Conservation (phyloP, 495 filamentous ascomycete genomes). For the Bacidia rubella region DNA sequence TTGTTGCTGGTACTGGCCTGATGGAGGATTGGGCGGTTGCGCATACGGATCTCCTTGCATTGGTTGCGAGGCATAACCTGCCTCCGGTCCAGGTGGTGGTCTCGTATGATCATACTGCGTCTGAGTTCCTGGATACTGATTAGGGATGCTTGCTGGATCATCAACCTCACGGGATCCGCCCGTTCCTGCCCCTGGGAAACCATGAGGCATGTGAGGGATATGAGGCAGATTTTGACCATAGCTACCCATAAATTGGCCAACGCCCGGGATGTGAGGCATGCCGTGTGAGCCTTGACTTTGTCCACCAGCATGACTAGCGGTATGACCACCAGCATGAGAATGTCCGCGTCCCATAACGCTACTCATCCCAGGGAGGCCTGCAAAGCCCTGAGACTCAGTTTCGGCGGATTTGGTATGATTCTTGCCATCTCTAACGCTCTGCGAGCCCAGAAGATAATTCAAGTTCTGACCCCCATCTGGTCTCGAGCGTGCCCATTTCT, state of each 20-base stretch:
- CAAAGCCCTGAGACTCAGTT: constrained; percentile 6
- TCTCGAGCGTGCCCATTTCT: constrained; percentile 57
- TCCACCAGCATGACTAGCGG: not conserved
- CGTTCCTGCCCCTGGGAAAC: constrained; percentile 12
- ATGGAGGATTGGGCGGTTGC: constrained; percentile 4
- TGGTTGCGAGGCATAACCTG: constrained; percentile 1
- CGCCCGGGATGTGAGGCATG: constrained; percentile 3
- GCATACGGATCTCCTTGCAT: constrained; percentile 1
- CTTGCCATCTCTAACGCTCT: constrained; percentile 64
- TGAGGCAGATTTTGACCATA: constrained; percentile 11
- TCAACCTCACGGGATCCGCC: constrained; percentile 8
- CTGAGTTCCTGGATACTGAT: constrained; percentile 6
- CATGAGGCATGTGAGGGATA: not conserved
- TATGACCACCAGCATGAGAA: not conserved
- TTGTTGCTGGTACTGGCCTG: constrained; percentile 3
- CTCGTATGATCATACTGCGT: constrained; percentile 11
- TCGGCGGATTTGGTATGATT: constrained; percentile 45
- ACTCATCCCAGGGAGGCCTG: constrained; percentile 10
- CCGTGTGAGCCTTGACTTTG: not conserved
- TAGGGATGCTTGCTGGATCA: not conserved
- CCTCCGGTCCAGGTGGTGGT: constrained; percentile 10
- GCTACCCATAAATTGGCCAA: constrained; percentile 14
- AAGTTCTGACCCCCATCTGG: constrained; percentile 48
- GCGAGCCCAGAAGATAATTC: constrained; percentile 56
- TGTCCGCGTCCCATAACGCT: not conserved